Evolutionary conservation across 2,329 filamentous ascomycete genomes (phyloP), one percentile per base, ranked within the genome.

Genomic region (Plectosphaerella sp.): DNA sequence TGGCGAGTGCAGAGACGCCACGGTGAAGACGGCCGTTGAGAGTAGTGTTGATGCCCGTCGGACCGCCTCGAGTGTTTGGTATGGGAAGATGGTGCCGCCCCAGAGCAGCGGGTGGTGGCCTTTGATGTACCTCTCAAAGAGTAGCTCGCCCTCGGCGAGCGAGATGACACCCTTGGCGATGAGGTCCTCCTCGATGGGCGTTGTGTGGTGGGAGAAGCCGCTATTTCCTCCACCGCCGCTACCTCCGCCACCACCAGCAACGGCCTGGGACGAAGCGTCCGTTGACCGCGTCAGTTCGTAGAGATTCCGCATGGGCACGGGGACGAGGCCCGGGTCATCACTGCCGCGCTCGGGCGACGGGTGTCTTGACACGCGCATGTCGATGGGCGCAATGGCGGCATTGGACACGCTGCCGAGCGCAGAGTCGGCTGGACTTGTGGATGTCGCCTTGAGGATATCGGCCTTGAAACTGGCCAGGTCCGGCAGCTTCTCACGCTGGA

Each of bases 1-100:
- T 3, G 80, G 77, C 42, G 83, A 78, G 60, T 86, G 82, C 5
- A 85, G 69, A 0, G 81, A 79, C 2, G 81, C 75, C 7, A 86
- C 80, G 0, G 80, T 78, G 46, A 83, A 70, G 45, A 85, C 78
- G 3, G 79, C 78, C 7, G 78, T 76, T 1, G 78, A 77, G n/a
- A 85, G 69, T 12, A 84, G 64, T 1, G 77, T 74, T 1, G 82
- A 85, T 9, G 78, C 76, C 46, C 76, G 71, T 41, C 81, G 74
- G 15, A 83, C 73, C 1, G 75, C 75, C 5, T 68, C 69, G 37
- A 82, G 62, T 51, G 73, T 72, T 14, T 67, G 66, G 58, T 80
- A 76, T 20, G 76, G 71, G 8, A 79, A 64, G 39, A 77, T 73
- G 42, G 79, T 72, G 5, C 75, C 75, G 50, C 73, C 76, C 74